Evolutionary conservation across 306 rosid genomes (phyloP), one percentile per base, ranked within the genome.

Genomic region (Quercus glauca): DNA sequence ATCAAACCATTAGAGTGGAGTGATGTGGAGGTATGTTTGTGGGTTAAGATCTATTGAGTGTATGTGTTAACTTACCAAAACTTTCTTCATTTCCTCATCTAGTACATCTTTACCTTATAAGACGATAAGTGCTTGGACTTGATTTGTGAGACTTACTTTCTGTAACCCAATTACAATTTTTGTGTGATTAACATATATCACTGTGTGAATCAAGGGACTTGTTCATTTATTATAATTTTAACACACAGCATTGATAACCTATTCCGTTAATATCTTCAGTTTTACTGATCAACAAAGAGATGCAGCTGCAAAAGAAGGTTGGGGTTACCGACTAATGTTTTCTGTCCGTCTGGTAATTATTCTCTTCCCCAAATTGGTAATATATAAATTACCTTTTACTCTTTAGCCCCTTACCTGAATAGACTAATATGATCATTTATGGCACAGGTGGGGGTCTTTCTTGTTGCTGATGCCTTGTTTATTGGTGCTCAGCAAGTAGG

Each of bases 231-330:
- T 79, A 19, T 49, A 3, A 49, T 0, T 49, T 49, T 49, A 12
- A 3, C 17, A 0, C 53, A 12, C 17, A 12, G 28, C 28, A 55
- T 41, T 79, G 82, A 81, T 73, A 49, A 49, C 71, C 60, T 28
- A 79, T 76, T 73, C 31, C 29, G 17, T 73, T 45, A 33, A 76
- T 78, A 61, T 35, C 74, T 85, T 67, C 87, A 95, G 97, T 84
- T 93, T 90, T 93, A 93, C 99, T 3, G 98, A 95, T 83, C 99
- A 93, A 81, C 99, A 95, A 89, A 82, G 98, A 88, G 91, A 74
- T 55, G 91, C 85, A 49, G 97, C 92, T 64, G 91, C 97, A 63
- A 95, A 87, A 87, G 93, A 91, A 85, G 96, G 94, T 57, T 95
- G 97, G 97, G 87, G 90, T 77, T 95, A 93, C 82, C 87, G 93